Evolutionary conservation across 768 basidiomycete genomes (phyloP), one percentile per base, ranked within the genome.

Genomic region (Lactifluus pinguis): DNA sequence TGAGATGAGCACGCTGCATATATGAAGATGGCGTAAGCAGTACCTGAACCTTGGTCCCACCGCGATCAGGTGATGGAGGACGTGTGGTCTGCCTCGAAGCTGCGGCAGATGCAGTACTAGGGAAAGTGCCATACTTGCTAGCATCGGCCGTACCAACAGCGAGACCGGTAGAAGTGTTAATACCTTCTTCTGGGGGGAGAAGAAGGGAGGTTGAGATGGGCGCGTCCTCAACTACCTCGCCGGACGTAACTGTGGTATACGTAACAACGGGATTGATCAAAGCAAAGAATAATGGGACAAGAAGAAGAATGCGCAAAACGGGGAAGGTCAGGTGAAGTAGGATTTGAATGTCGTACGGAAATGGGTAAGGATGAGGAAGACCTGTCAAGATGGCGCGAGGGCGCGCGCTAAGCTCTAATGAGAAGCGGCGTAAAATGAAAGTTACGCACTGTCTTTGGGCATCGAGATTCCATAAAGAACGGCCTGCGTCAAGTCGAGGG

Each of bases 121-220:
- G 76, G 77, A 89, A 90, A 13, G 89, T 91, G 15, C 89, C 89
- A 69, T 92, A 92, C 70, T 88, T 89, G 71, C 75, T 78, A 53
- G 71, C 70, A 60, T 74, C 68, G 10, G 74, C 74, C 14, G 77
- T 67, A 32, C 78, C 71, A 48, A 79, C 72, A 34, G 80, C 76
- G 47, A 86, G 76, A 30, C 82, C 80, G 3, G 80, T 75, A 8
- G 85, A 82, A 0, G 79, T 63, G 32, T 73, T 74, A 34, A 77
- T 73, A 39, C 70, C 71, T 29, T 72, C 70, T 25, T 77, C 83
- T 3, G 82, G 72, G 25, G 84, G 79, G 17, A 86, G 73, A 39
- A 85, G 79, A 66, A 83, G 79, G 25, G 78, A 80, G 0, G 83
- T 80, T 25, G 74, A 75, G 7, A 79, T 80, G 14, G 79, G 74